phyloP scores from a whole-genome alignment of 2,329 filamentous ascomycete species.

The Chrysosporium queenslandicum region DNA sequence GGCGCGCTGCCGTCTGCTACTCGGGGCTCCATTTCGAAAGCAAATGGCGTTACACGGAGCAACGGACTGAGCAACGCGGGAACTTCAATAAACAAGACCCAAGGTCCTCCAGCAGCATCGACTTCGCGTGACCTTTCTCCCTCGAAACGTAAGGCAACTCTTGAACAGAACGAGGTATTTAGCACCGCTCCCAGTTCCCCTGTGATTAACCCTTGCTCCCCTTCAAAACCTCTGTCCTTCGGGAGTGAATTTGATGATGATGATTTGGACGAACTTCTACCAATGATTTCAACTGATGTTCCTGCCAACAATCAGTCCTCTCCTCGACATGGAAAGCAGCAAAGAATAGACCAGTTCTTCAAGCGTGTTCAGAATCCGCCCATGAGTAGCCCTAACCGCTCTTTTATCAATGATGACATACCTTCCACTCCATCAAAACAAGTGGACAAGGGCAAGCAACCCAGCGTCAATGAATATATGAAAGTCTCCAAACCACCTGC shows the following conservation, averaged over 20 bases:
- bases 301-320: slow-evolving; percentile 15
- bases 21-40: neutral
- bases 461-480: slow-evolving; percentile 6
- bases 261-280: slow-evolving; percentile 16
- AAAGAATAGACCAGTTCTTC: slow-evolving; percentile 15
- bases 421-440: neutral
- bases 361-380: neutral
- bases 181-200: slow-evolving; percentile 22
- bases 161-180: slow-evolving; percentile 22
- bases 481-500: slow-evolving; percentile 1
- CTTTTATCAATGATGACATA: neutral
- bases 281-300: slow-evolving; percentile 17
- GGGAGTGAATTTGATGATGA: slow-evolving; percentile 17
- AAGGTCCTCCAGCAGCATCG: neutral
- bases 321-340: slow-evolving; percentile 18
- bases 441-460: slow-evolving; percentile 1
- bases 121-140: neutral
- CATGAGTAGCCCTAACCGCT: neutral
- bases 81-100: neutral
- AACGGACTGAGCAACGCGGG: neutral
- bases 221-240: neutral
- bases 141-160: slow-evolving; percentile 17
- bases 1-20: neutral
- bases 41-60: neutral
- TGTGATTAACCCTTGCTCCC: slow-evolving; percentile 1